phyloP scores from a whole-genome alignment of 495 filamentous ascomycete species.

The Podospora conica region DNA sequence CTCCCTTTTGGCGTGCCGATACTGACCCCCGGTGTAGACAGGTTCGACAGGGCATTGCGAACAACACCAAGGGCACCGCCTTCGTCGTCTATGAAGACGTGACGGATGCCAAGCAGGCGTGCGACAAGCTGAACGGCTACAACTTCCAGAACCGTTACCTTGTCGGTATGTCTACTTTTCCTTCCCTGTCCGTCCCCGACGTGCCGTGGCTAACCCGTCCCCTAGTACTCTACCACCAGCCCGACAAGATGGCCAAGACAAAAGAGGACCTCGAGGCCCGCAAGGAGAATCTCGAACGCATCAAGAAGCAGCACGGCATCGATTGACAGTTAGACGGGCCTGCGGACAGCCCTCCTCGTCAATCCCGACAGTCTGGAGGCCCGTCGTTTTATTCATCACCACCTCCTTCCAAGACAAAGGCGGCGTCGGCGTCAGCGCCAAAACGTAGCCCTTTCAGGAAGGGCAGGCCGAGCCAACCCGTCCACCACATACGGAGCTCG shows the following conservation, averaged over 20 bases:
- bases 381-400: slow-evolving; percentile 39
- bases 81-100: slow-evolving; percentile 99
- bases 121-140: slow-evolving; percentile 99
- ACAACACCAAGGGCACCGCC: slow-evolving; percentile 94
- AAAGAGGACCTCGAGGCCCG: slow-evolving; percentile 92
- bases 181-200: not conserved
- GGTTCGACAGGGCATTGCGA: slow-evolving; percentile 96
- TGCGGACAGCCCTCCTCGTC: slow-evolving; percentile 45
- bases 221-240: slow-evolving; percentile 93
- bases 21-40: slow-evolving; percentile 58
- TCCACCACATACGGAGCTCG: slow-evolving; percentile 33
- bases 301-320: slow-evolving; percentile 97
- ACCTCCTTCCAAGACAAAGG: slow-evolving; percentile 31
- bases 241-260: slow-evolving; percentile 90
- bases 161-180: slow-evolving; percentile 63
- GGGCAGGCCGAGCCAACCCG: slow-evolving; percentile 26
- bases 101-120: slow-evolving; percentile 96
- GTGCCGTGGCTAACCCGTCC: slow-evolving; percentile 11
- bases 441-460: slow-evolving; percentile 30
- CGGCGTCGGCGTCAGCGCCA: slow-evolving; percentile 25
- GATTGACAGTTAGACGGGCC: slow-evolving; percentile 76
- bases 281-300: slow-evolving; percentile 93
- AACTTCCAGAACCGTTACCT: slow-evolving; percentile 99
- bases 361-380: slow-evolving; percentile 44
- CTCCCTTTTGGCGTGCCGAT: not conserved